These are phyloP conservation scores for Calonectria fujianensis DNA, from an alignment of 2,329 filamentous ascomycete species.

Conservation along the genomic window DNA sequence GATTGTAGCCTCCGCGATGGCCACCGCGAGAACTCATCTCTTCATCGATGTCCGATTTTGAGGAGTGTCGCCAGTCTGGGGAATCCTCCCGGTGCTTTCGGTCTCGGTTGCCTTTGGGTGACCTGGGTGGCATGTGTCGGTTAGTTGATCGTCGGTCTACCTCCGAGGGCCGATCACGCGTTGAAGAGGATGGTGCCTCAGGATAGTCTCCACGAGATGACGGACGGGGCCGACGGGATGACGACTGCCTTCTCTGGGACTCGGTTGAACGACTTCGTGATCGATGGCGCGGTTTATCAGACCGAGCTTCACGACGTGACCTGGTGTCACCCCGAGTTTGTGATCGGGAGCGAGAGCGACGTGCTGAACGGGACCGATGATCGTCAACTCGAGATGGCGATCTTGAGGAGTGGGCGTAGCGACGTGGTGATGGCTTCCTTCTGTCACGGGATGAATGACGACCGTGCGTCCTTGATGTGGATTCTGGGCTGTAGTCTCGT, in stretches of 20 bases:
- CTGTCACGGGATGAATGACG: conserved; percentile 59
- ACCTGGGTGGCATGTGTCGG: conserved; percentile 52
- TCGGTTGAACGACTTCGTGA: conserved; percentile 53
- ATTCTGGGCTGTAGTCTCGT: conserved; percentile 64
- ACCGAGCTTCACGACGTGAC: conserved; percentile 52
- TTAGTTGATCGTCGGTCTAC: conserved; percentile 49
- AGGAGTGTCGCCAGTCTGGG: conserved; percentile 61
- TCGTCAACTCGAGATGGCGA: conserved; percentile 54
- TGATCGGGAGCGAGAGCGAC: conserved; percentile 54
- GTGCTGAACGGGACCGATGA: conserved; percentile 45
- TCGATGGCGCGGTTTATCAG: conserved; percentile 47
- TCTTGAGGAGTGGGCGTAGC: conserved; percentile 53
- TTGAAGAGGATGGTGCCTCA: conserved; percentile 43
- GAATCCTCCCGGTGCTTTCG: conserved; percentile 56
- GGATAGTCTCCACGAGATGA: conserved; percentile 52
- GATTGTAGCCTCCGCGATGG: conserved; percentile 65
- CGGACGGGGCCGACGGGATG: conserved; percentile 47
- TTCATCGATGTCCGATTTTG: conserved; percentile 70
- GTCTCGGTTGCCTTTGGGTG: conserved; percentile 55
- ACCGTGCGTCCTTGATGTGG: conserved; percentile 56
- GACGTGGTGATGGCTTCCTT: conserved; percentile 57
- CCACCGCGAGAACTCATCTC: conserved; percentile 68
- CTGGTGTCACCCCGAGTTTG: conserved; percentile 52
- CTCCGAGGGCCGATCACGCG: conserved; percentile 43
- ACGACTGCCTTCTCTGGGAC: conserved; percentile 47